Conservation (phyloP, 371 early-diverging fungal genomes). For the Mortierella polycephala region DNA sequence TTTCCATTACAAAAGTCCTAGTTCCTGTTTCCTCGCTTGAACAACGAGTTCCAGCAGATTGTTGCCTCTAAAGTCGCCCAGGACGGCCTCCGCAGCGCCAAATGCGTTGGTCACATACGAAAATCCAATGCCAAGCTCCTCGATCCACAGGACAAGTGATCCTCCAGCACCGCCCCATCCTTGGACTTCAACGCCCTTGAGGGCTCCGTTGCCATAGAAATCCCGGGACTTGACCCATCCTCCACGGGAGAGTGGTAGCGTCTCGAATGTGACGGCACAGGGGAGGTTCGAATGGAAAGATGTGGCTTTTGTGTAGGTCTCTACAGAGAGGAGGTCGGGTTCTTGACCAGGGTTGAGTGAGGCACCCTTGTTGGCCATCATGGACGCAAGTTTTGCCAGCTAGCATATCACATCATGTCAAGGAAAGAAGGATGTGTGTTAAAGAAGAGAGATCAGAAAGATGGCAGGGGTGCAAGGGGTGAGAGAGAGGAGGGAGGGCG, state of each 20-base stretch:
- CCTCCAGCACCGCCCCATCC: conserved; percentile 73
- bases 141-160: conserved; percentile 65
- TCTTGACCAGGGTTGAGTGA: conserved; percentile 58
- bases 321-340: conserved; percentile 53
- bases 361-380: conserved; percentile 74
- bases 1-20: conserved; percentile 29
- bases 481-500: too few relatives aligned
- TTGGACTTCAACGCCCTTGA: conserved; percentile 53
- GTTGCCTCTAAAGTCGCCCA: conserved; percentile 45
- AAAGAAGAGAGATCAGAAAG: not conserved
- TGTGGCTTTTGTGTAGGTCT: conserved; percentile 45
- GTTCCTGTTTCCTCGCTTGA: conserved; percentile 31
- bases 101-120: conserved; percentile 62
- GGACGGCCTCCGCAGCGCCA: conserved; percentile 18
- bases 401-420: conserved; percentile 8
- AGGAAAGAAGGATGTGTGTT: not conserved
- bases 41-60: conserved; percentile 31
- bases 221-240: conserved; percentile 51
- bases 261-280: conserved; percentile 29
- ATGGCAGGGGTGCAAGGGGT: not conserved
- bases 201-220: conserved; percentile 39
- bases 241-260: conserved; percentile 28
- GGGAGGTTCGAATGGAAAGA: conserved; percentile 18
- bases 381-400: conserved; percentile 71
- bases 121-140: conserved; percentile 63